Evolutionary conservation across 257 asterid genomes (phyloP).

Genomic region (Nicotiana knightiana): DNA sequence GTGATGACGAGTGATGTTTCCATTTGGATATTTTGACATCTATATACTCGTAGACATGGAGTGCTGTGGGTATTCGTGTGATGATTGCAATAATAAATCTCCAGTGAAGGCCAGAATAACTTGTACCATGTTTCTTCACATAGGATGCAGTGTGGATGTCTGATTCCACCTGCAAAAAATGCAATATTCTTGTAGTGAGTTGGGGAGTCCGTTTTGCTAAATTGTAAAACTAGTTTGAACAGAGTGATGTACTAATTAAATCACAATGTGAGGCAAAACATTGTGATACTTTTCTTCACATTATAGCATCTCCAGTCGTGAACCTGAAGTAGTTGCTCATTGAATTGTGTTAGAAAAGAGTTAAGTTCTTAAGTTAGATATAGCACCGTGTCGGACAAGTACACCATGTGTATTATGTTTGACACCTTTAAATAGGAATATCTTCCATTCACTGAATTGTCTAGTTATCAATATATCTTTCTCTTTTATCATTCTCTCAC

Average conservation of each 20-base stretch:
- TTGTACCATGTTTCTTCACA: not conserved
- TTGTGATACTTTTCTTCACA: not conserved
- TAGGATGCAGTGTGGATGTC: not conserved
- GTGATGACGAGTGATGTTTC: slow-evolving; percentile 9
- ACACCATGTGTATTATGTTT: not conserved
- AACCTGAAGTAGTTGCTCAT: not conserved
- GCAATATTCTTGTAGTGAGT: not conserved
- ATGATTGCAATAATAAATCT: not conserved
- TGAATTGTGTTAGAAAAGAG: not conserved
- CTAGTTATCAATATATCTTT: not conserved
- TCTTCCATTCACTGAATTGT: not conserved
- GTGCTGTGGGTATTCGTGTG: not conserved
- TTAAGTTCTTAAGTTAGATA: not conserved
- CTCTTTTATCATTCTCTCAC: not conserved
- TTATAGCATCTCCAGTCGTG: not conserved
- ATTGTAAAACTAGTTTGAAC: not conserved
- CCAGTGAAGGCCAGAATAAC: not conserved
- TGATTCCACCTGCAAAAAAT: not conserved
- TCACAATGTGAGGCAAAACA: not conserved
- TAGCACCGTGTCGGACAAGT: not conserved
- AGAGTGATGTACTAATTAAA: not conserved
- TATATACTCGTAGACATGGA: not conserved
- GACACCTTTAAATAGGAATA: not conserved
- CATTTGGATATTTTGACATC: not conserved
- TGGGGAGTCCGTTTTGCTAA: not conserved